Percentiles rank a stretch among this genome's conserved stretches.
Evolutionary conservation across 2,329 filamentous ascomycete species (phyloP).

Genomic region (Pyricularia pennisetigena): DNA sequence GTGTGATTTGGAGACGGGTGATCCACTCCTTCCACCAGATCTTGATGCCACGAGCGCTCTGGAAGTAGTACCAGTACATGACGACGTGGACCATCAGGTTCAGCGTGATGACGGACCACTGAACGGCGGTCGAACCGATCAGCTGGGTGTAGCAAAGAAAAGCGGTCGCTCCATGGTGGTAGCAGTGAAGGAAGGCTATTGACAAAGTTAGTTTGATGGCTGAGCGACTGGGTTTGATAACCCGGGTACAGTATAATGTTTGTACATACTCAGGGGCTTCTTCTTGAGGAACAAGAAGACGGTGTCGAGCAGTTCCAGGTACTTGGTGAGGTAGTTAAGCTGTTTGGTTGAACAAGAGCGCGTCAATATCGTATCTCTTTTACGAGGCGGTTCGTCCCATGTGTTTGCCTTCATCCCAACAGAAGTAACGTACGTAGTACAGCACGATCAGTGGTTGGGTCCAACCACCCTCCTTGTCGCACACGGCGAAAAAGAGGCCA

Average conservation of each 20-base stretch:
- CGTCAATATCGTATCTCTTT: constrained; percentile 13
- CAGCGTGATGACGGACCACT: constrained; percentile 87
- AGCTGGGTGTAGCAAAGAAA: constrained; percentile 97
- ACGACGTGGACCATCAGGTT: constrained; percentile 94
- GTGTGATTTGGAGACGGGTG: constrained; percentile 90
- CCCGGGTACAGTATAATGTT: background rate
- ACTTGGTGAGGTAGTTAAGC: constrained; percentile 98
- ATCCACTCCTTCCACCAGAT: constrained; percentile 99
- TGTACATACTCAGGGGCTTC: constrained; percentile 74
- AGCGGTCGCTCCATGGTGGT: constrained; percentile 94
- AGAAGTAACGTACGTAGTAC: constrained; percentile 71
- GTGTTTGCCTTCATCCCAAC: background rate
- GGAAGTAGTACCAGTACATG: constrained; percentile 99
- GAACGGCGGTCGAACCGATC: constrained; percentile 83
- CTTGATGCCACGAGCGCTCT: constrained; percentile 86
- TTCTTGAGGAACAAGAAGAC: constrained; percentile 98
- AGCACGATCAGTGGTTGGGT: constrained; percentile 86
- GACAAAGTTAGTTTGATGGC: constrained; percentile 18
- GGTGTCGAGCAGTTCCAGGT: constrained; percentile 89
- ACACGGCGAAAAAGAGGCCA: constrained; percentile 86
- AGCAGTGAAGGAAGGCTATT: constrained; percentile 89
- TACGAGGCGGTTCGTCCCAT: constrained; percentile 19
- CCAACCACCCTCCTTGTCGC: constrained; percentile 75
- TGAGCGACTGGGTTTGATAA: background rate
- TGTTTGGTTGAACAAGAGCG: constrained; percentile 26